Conservation (phyloP, 768 basidiomycete species). For the Mycena rebaudengoi region DNA sequence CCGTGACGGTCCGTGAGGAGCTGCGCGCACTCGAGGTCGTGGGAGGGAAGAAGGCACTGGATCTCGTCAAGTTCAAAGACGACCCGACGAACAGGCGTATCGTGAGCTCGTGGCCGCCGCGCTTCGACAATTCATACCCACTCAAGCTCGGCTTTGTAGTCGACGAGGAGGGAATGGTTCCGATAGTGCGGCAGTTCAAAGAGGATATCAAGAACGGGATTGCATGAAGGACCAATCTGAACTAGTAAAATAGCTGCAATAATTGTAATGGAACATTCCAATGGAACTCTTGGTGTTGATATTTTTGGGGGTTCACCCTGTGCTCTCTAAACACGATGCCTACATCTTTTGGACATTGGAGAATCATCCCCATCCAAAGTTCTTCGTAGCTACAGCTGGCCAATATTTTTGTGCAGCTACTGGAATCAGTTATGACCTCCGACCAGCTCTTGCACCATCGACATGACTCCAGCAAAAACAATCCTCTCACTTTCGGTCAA, state of each 20-base stretch:
- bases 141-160: slow-evolving; percentile 51
- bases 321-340: too few species aligned
- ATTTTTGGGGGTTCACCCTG: too few species aligned
- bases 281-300: too few species aligned
- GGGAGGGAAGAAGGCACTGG: slow-evolving; percentile 57
- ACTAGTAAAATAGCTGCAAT: too few species aligned
- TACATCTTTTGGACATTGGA: too few species aligned
- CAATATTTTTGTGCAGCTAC: too few species aligned
- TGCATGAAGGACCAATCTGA: background rate
- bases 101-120: slow-evolving; percentile 57
- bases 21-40: slow-evolving; percentile 59
- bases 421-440: too few species aligned
- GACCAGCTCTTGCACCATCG: slow-evolving; percentile 50
- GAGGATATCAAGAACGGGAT: slow-evolving; percentile 32
- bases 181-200: slow-evolving; percentile 50
- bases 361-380: too few species aligned
- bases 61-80: slow-evolving; percentile 56
- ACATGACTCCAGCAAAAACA: slow-evolving; percentile 61
- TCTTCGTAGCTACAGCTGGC: too few species aligned
- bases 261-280: too few species aligned
- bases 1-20: slow-evolving; percentile 62
- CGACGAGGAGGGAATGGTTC: slow-evolving; percentile 57
- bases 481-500: slow-evolving; percentile 50
- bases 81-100: slow-evolving; percentile 52
- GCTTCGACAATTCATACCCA: slow-evolving; percentile 54